Evolutionary conservation across 805 yeast genomes (phyloP), one percentile per base, ranked within the genome.

Genomic region (Cyberlindnera maritima): DNA sequence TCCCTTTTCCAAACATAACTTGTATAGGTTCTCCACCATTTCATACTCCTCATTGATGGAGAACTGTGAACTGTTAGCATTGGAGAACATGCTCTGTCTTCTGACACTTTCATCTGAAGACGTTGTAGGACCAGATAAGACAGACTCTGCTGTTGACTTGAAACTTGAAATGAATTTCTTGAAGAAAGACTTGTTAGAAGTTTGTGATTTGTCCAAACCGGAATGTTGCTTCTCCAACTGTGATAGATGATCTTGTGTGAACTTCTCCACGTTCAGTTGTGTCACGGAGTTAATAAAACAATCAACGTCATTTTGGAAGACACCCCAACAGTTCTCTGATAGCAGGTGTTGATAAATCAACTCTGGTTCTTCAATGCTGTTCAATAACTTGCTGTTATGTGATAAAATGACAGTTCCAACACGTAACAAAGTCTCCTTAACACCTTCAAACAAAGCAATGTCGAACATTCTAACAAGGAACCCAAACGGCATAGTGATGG

Each of bases 401-500:
- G 72, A 58, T 36, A 81, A 64, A 18, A 81, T 65, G 0, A 82
- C 79, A 33, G 80, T 53, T 1, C 83, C 79, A 14, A 79, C 72
- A 52, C 83, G 75, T 64, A 82, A 72, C 47, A 81, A 73, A 58
- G 64, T 75, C 58, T 67, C 74, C 63, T 82, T 77, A 61, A 63
- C 74, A 23, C 69, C 87, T 77, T 71, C 84, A 63, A 67, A 72
- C 53, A 64, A 71, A 62, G 68, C 76, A 58, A 66, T 67, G 66
- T 70, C 85, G 73, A 71, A 81, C 63, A 62, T 70, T 61, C 66
- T 76, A 53, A 69, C 75, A 58, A 65, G 71, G 69, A 66, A 79
- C 55, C 47, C 70, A 62, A 66, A 72, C 1, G 87, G 87, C n/a
- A 81, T 71, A 36, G 83, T 81, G 28, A 79, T 77, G 2, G 83